These are phyloP conservation scores for Canariomyces notabilis DNA, from an alignment of 2,329 filamentous ascomycete species.

Conservation along the genomic window DNA sequence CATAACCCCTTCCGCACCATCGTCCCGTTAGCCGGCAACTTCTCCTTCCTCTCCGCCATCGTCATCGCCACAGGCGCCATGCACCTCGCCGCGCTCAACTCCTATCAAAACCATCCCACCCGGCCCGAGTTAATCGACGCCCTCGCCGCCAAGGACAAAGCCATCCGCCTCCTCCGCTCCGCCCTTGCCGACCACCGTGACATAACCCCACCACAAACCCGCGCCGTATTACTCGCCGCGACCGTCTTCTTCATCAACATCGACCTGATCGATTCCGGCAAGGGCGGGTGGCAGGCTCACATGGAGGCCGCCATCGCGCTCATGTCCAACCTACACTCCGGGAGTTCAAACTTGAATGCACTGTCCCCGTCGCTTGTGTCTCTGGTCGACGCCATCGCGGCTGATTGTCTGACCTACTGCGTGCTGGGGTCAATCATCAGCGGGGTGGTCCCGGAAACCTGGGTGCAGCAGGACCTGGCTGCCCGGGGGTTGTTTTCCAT, in stretches of 20 bases:
- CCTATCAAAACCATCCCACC: slow-evolving; percentile 27
- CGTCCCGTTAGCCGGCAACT: slow-evolving; percentile 37
- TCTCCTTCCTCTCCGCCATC: slow-evolving; percentile 42
- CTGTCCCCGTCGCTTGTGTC: slow-evolving; percentile 30
- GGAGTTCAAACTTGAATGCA: not conserved
- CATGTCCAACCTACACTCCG: slow-evolving; percentile 38
- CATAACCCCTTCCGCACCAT: slow-evolving; percentile 44
- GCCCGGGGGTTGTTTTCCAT: slow-evolving; percentile 36
- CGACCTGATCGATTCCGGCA: slow-evolving; percentile 46
- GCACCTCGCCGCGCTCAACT: slow-evolving; percentile 42
- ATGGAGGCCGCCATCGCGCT: slow-evolving; percentile 42
- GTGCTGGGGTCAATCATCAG: slow-evolving; percentile 43
- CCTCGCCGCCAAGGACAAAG: slow-evolving; percentile 41
- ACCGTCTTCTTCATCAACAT: slow-evolving; percentile 47
- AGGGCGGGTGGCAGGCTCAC: slow-evolving; percentile 43
- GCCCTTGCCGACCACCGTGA: slow-evolving; percentile 37
- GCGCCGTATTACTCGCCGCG: slow-evolving; percentile 36
- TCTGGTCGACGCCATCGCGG: slow-evolving; percentile 41
- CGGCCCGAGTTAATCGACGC: slow-evolving; percentile 37
- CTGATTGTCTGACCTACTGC: slow-evolving; percentile 46
- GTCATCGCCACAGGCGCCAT: slow-evolving; percentile 45
- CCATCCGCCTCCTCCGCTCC: slow-evolving; percentile 37
- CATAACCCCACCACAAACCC: slow-evolving; percentile 33
- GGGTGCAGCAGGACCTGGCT: slow-evolving; percentile 33
- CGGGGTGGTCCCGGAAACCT: slow-evolving; percentile 24